These are phyloP conservation scores for Nakazawaea pomicola DNA, from an alignment of 805 yeast genomes.

Conservation along the genomic window DNA sequence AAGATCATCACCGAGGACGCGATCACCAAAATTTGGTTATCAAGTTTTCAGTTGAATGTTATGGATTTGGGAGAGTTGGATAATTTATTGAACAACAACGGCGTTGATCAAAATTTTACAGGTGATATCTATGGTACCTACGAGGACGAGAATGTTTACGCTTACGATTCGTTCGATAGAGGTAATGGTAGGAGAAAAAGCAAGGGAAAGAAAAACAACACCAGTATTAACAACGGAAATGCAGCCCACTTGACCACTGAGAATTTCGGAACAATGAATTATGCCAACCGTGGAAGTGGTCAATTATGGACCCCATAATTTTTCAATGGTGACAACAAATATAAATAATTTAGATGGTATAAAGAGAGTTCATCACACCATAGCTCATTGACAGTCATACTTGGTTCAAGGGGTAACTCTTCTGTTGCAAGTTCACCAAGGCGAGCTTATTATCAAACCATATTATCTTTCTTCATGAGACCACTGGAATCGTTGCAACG, in stretches of 20 bases:
- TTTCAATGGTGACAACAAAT: no score
- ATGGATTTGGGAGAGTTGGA: slow-evolving; percentile 49
- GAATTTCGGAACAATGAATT: slow-evolving; percentile 41
- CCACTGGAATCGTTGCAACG: no score
- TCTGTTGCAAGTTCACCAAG: no score
- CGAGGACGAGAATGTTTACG: slow-evolving; percentile 15
- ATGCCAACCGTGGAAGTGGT: slow-evolving; percentile 60
- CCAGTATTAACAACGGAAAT: no score
- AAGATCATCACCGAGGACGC: slow-evolving; percentile 57
- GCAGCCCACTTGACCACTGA: slow-evolving; percentile 26
- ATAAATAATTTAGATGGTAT: no score
- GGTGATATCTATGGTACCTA: slow-evolving; percentile 26
- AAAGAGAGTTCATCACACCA: no score
- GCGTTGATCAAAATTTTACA: background rate
- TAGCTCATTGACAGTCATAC: no score
- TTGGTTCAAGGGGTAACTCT: no score
- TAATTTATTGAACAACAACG: slow-evolving; percentile 22
- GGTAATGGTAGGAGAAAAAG: slow-evolving; percentile 13
- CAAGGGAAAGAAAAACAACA: slow-evolving; percentile 1
- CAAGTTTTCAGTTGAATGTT: slow-evolving; percentile 48
- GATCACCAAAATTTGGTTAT: slow-evolving; percentile 47
- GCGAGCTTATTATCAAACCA: no score
- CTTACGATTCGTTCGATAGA: background rate
- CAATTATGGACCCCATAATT: slow-evolving; percentile 52
- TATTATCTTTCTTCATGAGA: no score